Base-by-base conservation (phyloP, 2,329 filamentous ascomycete species). In the Neospermospora avenae region DNA sequence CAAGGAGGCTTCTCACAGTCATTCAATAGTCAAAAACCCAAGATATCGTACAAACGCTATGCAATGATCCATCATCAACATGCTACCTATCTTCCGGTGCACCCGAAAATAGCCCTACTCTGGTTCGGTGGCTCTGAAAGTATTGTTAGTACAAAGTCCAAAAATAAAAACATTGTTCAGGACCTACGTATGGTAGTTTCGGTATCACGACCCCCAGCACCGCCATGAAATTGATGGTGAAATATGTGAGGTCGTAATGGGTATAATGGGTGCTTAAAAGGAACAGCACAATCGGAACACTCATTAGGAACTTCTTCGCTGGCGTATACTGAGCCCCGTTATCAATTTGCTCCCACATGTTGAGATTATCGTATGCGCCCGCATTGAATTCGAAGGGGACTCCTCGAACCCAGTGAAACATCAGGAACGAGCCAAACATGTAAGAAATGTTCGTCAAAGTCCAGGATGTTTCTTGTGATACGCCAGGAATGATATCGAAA, bases 271-370 rank as follows among this genome's bases (percentile, higher is more conserved):
- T 99, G 83, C 93, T 98, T 70, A 98, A 81, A 58, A 99, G 83
- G 76, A 99, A 99, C 65, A 99, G 83, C 65, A 93, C 84, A 70
- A 99, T 96, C 41, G 95, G 95, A 35, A 98, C 93, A 71, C 89
- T 91, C 69, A 98, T 86, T 61, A 99, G 81, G 73, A 99, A 99
- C 77, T 99, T 99, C 82, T 99, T 99, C 67, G 95, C 91, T 3
- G 95, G 95, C 0, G 95, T 99, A 79, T 98, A 99, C 76, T 99
- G 95, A 70, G 95, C 95, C 49, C 95, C 95, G 72, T 98, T 96
- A 80, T 99, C 95, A 75, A 99, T 99, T 79, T 99, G 95, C 80
- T 99, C 95, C 95, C 95, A 99, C 95, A 99, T 98, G 80, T 98
- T 99, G 73, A 99, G 83, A 76, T 99, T 98, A 81, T 99, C 95